These are phyloP conservation scores for Euphorbia celastroides DNA, from an alignment of 441 rosid genomes.

Conservation along the genomic window DNA sequence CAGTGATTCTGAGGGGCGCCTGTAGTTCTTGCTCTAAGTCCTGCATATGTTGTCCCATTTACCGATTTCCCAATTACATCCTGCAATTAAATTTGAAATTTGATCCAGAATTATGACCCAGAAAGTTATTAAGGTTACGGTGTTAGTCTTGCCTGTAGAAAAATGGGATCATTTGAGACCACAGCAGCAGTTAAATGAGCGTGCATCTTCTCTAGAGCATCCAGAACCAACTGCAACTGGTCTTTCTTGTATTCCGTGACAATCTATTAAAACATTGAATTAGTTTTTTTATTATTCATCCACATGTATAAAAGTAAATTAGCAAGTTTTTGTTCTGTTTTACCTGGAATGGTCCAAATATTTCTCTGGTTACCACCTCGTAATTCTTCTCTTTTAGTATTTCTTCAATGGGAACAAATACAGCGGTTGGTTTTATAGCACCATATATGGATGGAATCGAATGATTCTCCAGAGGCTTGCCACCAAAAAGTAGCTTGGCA, in stretches of 20 bases:
- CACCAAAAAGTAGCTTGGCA: conserved; percentile 87
- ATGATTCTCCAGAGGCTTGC: conserved; percentile 66
- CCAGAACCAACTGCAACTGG: neutral
- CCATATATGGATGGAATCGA: conserved; percentile 89
- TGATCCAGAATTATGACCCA: neutral
- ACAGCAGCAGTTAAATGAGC: conserved; percentile 90
- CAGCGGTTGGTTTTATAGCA: conserved; percentile 83
- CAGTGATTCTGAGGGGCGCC: conserved; percentile 99
- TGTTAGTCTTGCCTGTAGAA: conserved; percentile 57
- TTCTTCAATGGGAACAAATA: conserved; percentile 85
- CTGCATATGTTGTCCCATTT: conserved; percentile 95
- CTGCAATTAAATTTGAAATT: conserved; percentile 30
- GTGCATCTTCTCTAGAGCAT: conserved; percentile 2
- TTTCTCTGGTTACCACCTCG: conserved; percentile 77
- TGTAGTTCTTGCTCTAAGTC: conserved; percentile 90
- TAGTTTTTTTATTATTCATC: conserved; percentile 78
- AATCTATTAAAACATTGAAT: conserved; percentile 30
- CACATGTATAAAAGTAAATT: conserved; percentile 23
- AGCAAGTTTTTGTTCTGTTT: neutral
- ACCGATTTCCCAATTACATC: conserved; percentile 85
- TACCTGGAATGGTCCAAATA: conserved; percentile 99
- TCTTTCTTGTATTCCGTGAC: neutral
- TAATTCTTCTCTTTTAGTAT: conserved; percentile 60
- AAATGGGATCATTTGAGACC: conserved; percentile 82
- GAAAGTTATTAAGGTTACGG: no score